Conservation (phyloP, 371 early-diverging fungal genomes). For the Lichtheimia ramosa region DNA sequence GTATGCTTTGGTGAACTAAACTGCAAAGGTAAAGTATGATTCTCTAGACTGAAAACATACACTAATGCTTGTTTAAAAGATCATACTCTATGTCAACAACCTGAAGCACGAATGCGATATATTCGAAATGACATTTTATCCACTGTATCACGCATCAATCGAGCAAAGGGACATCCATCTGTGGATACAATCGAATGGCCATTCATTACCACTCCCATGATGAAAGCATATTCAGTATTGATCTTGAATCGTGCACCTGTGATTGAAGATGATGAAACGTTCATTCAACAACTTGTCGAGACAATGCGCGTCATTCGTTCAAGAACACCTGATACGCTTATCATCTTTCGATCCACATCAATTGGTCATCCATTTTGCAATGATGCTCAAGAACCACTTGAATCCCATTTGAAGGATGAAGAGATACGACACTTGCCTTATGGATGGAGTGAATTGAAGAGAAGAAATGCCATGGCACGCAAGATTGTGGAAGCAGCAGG, state of each 20-base stretch:
- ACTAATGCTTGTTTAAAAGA: conserved; percentile 16
- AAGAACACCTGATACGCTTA: conserved; percentile 35
- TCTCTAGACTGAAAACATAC: background rate
- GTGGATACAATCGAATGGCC: conserved; percentile 49
- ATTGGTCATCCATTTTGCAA: conserved; percentile 50
- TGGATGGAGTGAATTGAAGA: conserved; percentile 52
- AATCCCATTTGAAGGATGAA: conserved; percentile 19
- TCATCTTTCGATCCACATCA: conserved; percentile 54
- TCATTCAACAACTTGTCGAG: conserved; percentile 42
- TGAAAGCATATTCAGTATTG: conserved; percentile 43
- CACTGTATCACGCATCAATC: conserved; percentile 31
- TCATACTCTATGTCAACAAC: conserved; percentile 40
- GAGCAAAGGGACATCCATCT: conserved; percentile 33
- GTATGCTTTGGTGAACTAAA: conserved; percentile 58
- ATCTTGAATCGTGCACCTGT: conserved; percentile 53
- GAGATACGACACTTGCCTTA: conserved; percentile 48
- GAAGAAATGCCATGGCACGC: conserved; percentile 58
- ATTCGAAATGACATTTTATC: conserved; percentile 60
- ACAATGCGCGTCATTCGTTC: conserved; percentile 49
- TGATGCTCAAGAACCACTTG: conserved; percentile 38
- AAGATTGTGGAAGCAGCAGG: conserved; percentile 58
- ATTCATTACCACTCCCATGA: conserved; percentile 40
- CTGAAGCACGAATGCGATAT: conserved; percentile 38
- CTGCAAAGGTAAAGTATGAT: conserved; percentile 46
- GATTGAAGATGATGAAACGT: conserved; percentile 44